Conservation (phyloP, 2,329 filamentous ascomycete genomes). For the Massarina eburnea region DNA sequence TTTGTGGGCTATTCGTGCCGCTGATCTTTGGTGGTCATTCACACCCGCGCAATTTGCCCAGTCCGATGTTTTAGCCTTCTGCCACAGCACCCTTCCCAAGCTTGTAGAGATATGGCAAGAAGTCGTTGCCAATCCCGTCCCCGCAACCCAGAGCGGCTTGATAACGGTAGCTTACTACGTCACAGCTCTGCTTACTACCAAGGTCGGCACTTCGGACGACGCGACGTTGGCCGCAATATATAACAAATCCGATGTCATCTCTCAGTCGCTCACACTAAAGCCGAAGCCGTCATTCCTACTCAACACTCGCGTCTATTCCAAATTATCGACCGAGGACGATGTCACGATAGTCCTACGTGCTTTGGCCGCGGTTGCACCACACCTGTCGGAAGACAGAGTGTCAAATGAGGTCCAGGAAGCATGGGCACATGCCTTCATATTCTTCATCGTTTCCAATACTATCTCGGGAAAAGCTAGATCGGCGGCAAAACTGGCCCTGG, state of each 20-base stretch:
- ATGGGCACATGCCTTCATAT: conserved; percentile 88
- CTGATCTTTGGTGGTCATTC: conserved; percentile 67
- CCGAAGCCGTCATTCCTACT: conserved; percentile 87
- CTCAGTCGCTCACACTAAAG: conserved; percentile 68
- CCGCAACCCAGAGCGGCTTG: conserved; percentile 80
- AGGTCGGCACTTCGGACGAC: conserved; percentile 56
- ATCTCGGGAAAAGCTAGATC: conserved; percentile 66
- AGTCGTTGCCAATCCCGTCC: conserved; percentile 72
- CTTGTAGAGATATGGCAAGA: conserved; percentile 76
- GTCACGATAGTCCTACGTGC: conserved; percentile 74
- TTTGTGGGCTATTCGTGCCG: conserved; percentile 76
- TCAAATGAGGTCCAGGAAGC: conserved; percentile 56
- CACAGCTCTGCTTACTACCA: conserved; percentile 61
- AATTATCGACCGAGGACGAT: conserved; percentile 74
- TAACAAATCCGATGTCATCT: conserved; percentile 64
- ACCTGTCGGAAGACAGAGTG: conserved; percentile 54
- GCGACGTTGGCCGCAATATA: conserved; percentile 59
- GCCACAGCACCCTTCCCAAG: conserved; percentile 55
- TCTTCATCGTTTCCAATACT: conserved; percentile 65
- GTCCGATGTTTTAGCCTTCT: conserved; percentile 50
- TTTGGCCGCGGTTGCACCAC: conserved; percentile 62
- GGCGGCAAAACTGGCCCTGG: conserved; percentile 63
- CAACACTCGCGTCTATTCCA: conserved; percentile 81
- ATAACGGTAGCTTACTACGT: conserved; percentile 77
- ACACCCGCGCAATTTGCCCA: conserved; percentile 52